Base-by-base conservation (phyloP, 2,329 filamentous ascomycete species). In the Neopestalotiopsis sp. region DNA sequence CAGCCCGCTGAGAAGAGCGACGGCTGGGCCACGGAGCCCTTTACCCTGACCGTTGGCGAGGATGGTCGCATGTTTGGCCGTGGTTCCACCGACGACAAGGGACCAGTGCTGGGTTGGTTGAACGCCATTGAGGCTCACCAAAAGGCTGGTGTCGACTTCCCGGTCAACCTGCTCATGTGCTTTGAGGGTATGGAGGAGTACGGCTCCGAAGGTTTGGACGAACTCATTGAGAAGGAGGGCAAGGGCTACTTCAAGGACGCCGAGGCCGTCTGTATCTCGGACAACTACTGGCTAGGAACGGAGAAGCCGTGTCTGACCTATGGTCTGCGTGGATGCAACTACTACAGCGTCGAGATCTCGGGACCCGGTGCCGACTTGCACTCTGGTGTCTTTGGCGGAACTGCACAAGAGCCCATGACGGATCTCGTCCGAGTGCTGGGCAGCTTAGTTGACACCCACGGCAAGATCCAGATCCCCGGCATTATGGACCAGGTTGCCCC, bases 151-250 rank as follows among this genome's bases (percentile, higher is more conserved):
- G 86, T 98, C 61, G 95, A 98, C 65, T 94, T 99, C 80, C 96
- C 96, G 9, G 96, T 99, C 78, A 99, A 99, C 85, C 87, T 99
- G 73, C 89, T 99, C 73, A 98, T 98, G 94, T 99, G 96, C 87
- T 98, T 99, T 76, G 96, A 99, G 87, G 96, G 96, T 63, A 99
- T 99, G 96, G 96, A 99, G 84, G 96, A 99, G 85, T 97, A 97
- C 80, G 96, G 96, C 65, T 98, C 95, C 0, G 95, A 98, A 80
- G 96, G 96, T 49, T 88, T 99, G 67, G 96, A 99, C 78, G 95
- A 97, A 75, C 92, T 98, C 74, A 98, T 99, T 82, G 88, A 92
- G 74, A 91, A 89, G 61, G 96, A 99, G 84, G 94, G 92, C 73
- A 94, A 97, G 84, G 92, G 93, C 76, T 98, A 91, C 87, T 99